Percentiles rank a stretch among this genome's conserved stretches.
phyloP scores from a whole-genome alignment of 176 grass and related monocot genomes.

The Olyra latifolia region DNA sequence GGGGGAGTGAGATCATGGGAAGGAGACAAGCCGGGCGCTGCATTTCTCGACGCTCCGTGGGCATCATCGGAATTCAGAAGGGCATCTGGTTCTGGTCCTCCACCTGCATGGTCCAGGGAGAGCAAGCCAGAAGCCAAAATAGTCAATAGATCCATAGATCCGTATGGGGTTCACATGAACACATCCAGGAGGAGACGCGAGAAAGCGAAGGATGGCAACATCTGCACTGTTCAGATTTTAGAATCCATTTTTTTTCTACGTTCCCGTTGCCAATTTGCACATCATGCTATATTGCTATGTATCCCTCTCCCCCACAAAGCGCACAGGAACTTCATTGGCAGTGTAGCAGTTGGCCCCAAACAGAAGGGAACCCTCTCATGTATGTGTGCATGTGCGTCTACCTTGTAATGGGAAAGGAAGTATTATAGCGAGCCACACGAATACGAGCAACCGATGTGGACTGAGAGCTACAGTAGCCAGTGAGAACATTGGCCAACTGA shows the following conservation, averaged over 20 bases:
- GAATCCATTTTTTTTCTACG: not conserved
- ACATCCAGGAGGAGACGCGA: not conserved
- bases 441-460: not conserved
- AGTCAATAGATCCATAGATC: conserved; percentile 27
- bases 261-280: not conserved
- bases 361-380: not conserved
- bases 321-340: not conserved
- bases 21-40: conserved; percentile 30
- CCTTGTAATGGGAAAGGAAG: not conserved
- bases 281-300: not conserved
- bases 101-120: conserved; percentile 22
- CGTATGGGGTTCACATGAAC: not conserved
- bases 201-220: conserved; percentile 7
- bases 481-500: not conserved
- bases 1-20: conserved; percentile 9
- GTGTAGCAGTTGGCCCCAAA: not conserved
- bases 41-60: conserved; percentile 17
- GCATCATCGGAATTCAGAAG: conserved; percentile 2
- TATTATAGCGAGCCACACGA: not conserved
- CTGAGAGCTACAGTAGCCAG: not conserved
- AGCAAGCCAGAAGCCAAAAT: not conserved
- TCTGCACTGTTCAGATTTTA: not conserved
- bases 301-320: not conserved
- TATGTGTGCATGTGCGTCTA: not conserved
- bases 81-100: conserved; percentile 16